A percentile compares a stretch with the other conserved stretches of the same genome.
These are phyloP conservation scores for Chaetomium tenue DNA, from an alignment of 495 filamentous ascomycete genomes.

Conservation along the genomic window DNA sequence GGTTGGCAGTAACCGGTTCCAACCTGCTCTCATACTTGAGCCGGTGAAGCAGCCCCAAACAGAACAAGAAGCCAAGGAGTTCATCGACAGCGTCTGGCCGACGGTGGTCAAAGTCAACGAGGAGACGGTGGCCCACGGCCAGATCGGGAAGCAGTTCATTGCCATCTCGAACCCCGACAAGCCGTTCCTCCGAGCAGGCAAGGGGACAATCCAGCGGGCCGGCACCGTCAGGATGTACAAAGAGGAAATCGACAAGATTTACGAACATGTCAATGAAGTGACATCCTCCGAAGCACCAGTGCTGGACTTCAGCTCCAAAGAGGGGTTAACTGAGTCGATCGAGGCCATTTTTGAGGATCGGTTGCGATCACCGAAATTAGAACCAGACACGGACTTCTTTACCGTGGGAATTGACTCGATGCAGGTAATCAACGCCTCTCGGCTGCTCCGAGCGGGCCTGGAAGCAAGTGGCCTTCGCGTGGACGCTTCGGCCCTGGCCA, in stretches of 20 bases:
- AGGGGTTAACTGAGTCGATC: slow-evolving; percentile 38
- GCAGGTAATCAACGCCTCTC: slow-evolving; percentile 45
- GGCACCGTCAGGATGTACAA: slow-evolving; percentile 50
- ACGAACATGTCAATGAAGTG: slow-evolving; percentile 32
- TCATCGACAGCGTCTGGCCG: slow-evolving; percentile 45
- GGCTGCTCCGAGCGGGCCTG: slow-evolving; percentile 37
- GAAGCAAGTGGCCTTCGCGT: slow-evolving; percentile 32
- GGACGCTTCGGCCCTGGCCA: slow-evolving; percentile 34
- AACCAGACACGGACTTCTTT: slow-evolving; percentile 46
- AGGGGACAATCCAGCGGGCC: slow-evolving; percentile 56
- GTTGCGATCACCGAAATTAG: slow-evolving; percentile 34
- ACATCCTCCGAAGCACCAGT: slow-evolving; percentile 23
- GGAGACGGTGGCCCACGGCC: slow-evolving; percentile 47
- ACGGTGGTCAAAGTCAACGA: slow-evolving; percentile 47
- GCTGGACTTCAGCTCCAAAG: slow-evolving; percentile 36
- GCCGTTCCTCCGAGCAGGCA: slow-evolving; percentile 54
- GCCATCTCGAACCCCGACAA: slow-evolving; percentile 46
- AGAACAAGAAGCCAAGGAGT: slow-evolving; percentile 31
- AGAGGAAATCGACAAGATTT: slow-evolving; percentile 54
- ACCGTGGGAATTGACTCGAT: slow-evolving; percentile 53
- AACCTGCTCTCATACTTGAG: slow-evolving; percentile 55
- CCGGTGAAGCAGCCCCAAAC: slow-evolving; percentile 30
- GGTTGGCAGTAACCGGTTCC: slow-evolving; percentile 51
- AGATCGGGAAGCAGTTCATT: slow-evolving; percentile 43
- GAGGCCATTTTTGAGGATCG: slow-evolving; percentile 34